phyloP scores from a whole-genome alignment of 177 flowering plant species.

The Vitis hybrid region DNA sequence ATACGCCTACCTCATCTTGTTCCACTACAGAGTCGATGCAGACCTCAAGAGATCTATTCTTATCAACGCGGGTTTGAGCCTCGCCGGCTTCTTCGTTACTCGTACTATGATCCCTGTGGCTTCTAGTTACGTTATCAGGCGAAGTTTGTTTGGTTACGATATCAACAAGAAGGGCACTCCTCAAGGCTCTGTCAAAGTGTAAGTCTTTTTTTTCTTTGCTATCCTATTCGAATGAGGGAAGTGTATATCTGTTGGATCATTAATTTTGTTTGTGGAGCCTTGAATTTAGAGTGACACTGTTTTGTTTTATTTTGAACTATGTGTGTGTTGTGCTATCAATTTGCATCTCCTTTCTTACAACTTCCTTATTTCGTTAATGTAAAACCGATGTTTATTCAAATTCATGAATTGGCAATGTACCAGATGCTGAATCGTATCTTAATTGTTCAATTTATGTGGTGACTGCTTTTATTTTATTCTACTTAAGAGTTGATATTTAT shows the following conservation, averaged over 20 bases:
- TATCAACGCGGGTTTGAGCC: slow-evolving; percentile 61
- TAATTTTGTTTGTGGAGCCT: neutral
- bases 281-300: no score
- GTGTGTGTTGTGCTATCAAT: neutral
- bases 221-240: neutral
- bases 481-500: no score
- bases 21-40: slow-evolving; percentile 58
- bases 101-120: slow-evolving; percentile 76
- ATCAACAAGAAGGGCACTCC: slow-evolving; percentile 92
- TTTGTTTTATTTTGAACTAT: neutral
- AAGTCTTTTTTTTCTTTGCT: slow-evolving; percentile 22
- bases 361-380: no score
- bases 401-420: no score
- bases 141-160: slow-evolving; percentile 78
- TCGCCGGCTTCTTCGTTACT: slow-evolving; percentile 62
- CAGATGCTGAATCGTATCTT: no score
- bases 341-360: neutral
- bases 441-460: no score
- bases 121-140: slow-evolving; percentile 57
- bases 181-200: slow-evolving; percentile 85
- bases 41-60: slow-evolving; percentile 66
- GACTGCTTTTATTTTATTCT: no score
- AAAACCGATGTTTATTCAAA: no score
- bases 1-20: slow-evolving; percentile 57
- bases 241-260: neutral